Base-by-base conservation (phyloP, 495 filamentous ascomycete species). In the Daldinia caldariorum region DNA sequence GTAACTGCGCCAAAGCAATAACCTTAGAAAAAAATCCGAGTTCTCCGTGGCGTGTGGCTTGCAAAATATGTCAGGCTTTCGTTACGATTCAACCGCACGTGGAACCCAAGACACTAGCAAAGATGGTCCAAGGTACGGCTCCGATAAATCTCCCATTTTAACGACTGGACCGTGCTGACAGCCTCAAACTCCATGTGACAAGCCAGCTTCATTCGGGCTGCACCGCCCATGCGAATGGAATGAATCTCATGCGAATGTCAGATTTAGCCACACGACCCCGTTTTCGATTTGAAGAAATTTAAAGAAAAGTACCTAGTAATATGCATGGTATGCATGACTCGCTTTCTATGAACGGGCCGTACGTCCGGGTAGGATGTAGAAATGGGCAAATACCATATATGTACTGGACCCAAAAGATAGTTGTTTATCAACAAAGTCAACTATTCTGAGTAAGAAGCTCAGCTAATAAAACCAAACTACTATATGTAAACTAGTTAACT, bases 251-350 rank as follows among this genome's bases (percentile, higher is more conserved):
- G 47, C 29, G 47, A 31, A 14, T 51, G 22, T 1, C 47, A 47
- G 18, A 47, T 1, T 22, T 22, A 47, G 12, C 43, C 20, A 47
- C 20, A 22, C 20, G 16, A 47, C 49, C 43, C 16, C 43, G 18
- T 47, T 47, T 47, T 22, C 8, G 41, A 18, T 47, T 22, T 47
- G 10, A 16, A 22, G 41, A 8, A n/a, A n/a, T n/a, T n/a, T n/a
- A n/a, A n/a, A n/a, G n/a, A n/a, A n/a, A n/a, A n/a, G n/a, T n/a
- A n/a, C n/a, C n/a, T n/a, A n/a, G n/a, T n/a, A n/a, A n/a, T n/a
- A n/a, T n/a, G n/a, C n/a, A n/a, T n/a, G n/a, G n/a, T n/a, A 29
- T 8, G 14, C 47, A 62, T 62, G 59, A 62, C 59, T 62, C 59
- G 59, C 34, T 39, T 39, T 39, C 31, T 12, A 18, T 20, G 1